Percentiles rank a stretch among this genome's conserved stretches.
These are phyloP conservation scores for Metarhizium album DNA, from an alignment of 2,329 filamentous ascomycete species.

Conservation along the genomic window DNA sequence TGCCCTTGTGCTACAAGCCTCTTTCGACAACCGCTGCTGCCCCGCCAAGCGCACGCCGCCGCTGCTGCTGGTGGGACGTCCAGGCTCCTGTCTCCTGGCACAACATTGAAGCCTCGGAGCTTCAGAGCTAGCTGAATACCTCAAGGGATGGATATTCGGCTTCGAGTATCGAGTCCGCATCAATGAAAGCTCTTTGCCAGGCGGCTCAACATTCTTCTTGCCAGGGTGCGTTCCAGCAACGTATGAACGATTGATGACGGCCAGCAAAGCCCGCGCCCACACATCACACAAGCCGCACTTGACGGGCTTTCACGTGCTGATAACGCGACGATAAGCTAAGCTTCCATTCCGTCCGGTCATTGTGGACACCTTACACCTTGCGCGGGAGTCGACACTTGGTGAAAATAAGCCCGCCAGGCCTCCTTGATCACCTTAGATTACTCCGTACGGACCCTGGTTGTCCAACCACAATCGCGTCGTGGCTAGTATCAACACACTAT, in stretches of 20 bases:
- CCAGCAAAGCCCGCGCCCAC: too few relatives aligned
- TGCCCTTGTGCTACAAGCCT: neutral
- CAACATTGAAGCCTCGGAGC: too few relatives aligned
- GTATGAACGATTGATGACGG: too few relatives aligned
- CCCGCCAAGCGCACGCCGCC: neutral
- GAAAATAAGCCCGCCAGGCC: neutral
- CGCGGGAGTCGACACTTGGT: neutral
- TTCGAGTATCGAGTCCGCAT: too few relatives aligned
- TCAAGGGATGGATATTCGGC: too few relatives aligned
- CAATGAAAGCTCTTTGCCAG: too few relatives aligned
- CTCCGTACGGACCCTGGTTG: neutral
- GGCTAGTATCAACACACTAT: conserved; percentile 3
- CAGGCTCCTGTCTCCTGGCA: too few relatives aligned
- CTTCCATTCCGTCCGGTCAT: neutral
- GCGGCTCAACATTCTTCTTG: too few relatives aligned
- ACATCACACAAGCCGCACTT: too few relatives aligned
- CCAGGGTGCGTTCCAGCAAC: too few relatives aligned
- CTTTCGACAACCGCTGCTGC: neutral
- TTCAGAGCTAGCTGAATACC: too few relatives aligned
- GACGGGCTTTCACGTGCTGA: neutral
- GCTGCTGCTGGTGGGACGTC: too few relatives aligned
- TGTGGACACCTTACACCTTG: neutral
- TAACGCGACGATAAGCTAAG: neutral
- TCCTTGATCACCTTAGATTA: neutral
- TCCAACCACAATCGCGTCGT: conserved; percentile 6